A percentile compares a stretch with the other conserved stretches of the same genome.
Conservation (phyloP, 345 rosid genomes). For the Lenwebbia sp. region DNA sequence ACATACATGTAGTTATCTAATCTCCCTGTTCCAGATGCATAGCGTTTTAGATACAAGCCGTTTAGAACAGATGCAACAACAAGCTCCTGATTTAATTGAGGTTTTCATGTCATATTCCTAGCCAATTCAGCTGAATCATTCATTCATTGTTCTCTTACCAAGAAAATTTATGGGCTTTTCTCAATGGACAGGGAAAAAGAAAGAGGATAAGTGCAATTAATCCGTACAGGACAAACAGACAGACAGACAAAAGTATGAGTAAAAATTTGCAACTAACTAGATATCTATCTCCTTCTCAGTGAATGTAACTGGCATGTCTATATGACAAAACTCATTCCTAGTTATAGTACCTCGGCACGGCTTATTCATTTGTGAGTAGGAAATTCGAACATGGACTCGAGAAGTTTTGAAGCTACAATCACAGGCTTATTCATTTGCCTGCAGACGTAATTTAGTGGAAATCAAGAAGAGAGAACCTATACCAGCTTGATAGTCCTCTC, state of each 20-base stretch:
- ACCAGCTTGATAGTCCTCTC: too few relatives aligned
- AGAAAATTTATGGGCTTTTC: background rate
- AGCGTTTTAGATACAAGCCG: background rate
- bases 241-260: background rate
- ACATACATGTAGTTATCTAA: background rate
- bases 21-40: background rate
- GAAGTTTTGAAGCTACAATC: slow-evolving; percentile 61
- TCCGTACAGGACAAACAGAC: background rate
- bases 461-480: too few relatives aligned
- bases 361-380: slow-evolving; percentile 68
- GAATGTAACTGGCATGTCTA: background rate
- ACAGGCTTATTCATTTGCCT: slow-evolving; percentile 54
- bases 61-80: background rate
- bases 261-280: background rate
- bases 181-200: background rate
- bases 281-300: background rate
- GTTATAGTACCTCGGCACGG: slow-evolving; percentile 41
- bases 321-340: background rate
- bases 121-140: background rate
- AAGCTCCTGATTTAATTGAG: too few relatives aligned
- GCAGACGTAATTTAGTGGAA: background rate
- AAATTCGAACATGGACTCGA: slow-evolving; percentile 66
- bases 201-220: background rate
- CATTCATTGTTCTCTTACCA: background rate
- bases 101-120: background rate